These are phyloP conservation scores for Microcyclosporella mali DNA, from an alignment of 2,329 filamentous ascomycete genomes.

Conservation along the genomic window DNA sequence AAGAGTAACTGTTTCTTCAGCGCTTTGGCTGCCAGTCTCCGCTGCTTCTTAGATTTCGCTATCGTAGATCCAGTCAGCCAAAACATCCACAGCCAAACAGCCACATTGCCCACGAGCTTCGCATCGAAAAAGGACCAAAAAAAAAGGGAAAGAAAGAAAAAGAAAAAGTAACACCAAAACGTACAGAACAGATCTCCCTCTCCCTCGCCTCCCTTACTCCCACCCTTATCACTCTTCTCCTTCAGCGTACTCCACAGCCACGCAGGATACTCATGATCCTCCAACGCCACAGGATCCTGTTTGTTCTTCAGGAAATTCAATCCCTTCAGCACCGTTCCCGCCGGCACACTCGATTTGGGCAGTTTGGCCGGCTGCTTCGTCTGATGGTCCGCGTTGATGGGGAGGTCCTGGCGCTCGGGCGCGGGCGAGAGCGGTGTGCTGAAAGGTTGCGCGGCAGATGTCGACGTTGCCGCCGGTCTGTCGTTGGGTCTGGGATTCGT, in stretches of 20 bases:
- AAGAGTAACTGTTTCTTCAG: conserved; percentile 56
- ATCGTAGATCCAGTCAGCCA: conserved; percentile 6
- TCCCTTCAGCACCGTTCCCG: conserved; percentile 65
- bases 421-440: conserved; percentile 35
- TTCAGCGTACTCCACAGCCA: conserved; percentile 73
- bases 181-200: conserved; percentile 74
- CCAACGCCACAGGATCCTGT: conserved; percentile 64
- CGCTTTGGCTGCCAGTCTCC: conserved; percentile 63
- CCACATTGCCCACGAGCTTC: not conserved
- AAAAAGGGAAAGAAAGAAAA: too few species aligned
- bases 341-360: conserved; percentile 44
- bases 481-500: conserved; percentile 28
- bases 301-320: conserved; percentile 72
- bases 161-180: too few species aligned
- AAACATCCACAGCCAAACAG: not conserved
- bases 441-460: conserved; percentile 42
- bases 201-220: conserved; percentile 48
- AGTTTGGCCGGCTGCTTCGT: conserved; percentile 18
- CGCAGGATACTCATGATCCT: conserved; percentile 69
- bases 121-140: not conserved
- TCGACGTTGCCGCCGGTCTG: conserved; percentile 39
- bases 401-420: conserved; percentile 26
- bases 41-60: conserved; percentile 83
- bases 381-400: conserved; percentile 20
- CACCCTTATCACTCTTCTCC: conserved; percentile 42